phyloP scores from a whole-genome alignment of 345 rosid genomes.

The Hibiscus trionum region DNA sequence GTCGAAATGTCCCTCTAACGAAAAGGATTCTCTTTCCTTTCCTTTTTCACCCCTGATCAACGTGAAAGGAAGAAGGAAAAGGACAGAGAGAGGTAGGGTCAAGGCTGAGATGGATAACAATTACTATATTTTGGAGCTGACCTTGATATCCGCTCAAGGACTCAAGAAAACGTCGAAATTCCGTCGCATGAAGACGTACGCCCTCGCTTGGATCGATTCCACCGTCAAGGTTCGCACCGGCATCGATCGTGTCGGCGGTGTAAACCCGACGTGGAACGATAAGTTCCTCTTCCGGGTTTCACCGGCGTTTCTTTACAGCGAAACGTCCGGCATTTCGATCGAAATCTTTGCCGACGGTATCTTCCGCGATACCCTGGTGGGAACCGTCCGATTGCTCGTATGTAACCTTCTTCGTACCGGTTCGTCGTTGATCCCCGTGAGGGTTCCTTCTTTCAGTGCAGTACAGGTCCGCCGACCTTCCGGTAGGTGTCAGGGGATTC shows the following conservation, averaged over 20 bases:
- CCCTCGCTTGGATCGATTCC: slow-evolving; percentile 55
- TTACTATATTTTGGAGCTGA: slow-evolving; percentile 57
- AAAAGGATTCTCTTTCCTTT: background rate
- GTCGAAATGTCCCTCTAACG: too few species aligned
- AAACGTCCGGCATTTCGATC: slow-evolving; percentile 64
- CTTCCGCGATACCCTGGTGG: slow-evolving; percentile 57
- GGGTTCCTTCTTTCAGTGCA: slow-evolving; percentile 25
- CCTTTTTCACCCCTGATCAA: background rate
- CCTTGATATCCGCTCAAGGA: slow-evolving; percentile 83
- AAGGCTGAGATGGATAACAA: slow-evolving; percentile 26
- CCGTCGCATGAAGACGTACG: slow-evolving; percentile 61
- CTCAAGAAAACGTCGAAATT: slow-evolving; percentile 48
- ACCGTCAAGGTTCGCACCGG: slow-evolving; percentile 58
- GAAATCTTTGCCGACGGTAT: slow-evolving; percentile 69
- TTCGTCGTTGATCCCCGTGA: background rate
- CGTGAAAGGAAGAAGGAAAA: background rate
- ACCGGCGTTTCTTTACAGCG: slow-evolving; percentile 47
- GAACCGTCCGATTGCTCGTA: slow-evolving; percentile 63
- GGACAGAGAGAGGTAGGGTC: background rate
- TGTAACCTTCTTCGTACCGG: slow-evolving; percentile 40
- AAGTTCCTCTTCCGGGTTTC: slow-evolving; percentile 67
- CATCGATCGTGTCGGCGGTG: slow-evolving; percentile 54
- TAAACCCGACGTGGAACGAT: slow-evolving; percentile 81
- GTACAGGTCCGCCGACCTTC: slow-evolving; percentile 57
- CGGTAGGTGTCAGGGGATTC: slow-evolving; percentile 62